phyloP scores from a whole-genome alignment of 2,329 filamentous ascomycete species.

The Scedosporium minutisporum region DNA sequence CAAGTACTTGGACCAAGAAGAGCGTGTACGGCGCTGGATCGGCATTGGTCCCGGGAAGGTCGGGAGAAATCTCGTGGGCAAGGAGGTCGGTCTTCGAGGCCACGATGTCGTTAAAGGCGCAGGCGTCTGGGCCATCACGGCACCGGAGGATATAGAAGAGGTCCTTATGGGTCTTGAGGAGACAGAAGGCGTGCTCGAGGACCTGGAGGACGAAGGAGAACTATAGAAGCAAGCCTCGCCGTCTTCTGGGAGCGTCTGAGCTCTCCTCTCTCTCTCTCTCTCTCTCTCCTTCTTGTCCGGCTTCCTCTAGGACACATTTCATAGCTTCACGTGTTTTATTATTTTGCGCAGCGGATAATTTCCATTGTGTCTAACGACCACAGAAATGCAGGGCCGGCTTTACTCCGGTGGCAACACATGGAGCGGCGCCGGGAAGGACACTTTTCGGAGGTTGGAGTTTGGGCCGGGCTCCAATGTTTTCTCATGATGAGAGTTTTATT shows the following conservation, averaged over 20 bases:
- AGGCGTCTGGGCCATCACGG: slow-evolving; percentile 85
- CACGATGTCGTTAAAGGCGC: slow-evolving; percentile 75
- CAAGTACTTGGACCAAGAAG: slow-evolving; percentile 75
- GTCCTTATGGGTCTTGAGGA: slow-evolving; percentile 56
- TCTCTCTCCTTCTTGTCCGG: not conserved
- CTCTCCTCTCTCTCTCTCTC: not conserved
- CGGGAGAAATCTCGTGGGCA: slow-evolving; percentile 84
- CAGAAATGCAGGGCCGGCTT: not conserved
- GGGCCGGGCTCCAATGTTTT: not conserved
- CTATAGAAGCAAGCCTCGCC: too few species aligned
- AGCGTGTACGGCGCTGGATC: slow-evolving; percentile 74
- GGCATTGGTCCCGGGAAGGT: slow-evolving; percentile 92
- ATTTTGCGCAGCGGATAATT: not conserved
- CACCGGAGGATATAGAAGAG: slow-evolving; percentile 66
- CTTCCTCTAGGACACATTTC: not conserved
- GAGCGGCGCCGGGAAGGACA: not conserved
- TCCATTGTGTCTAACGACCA: not conserved
- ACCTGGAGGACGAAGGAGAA: slow-evolving; percentile 27
- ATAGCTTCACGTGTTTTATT: not conserved
- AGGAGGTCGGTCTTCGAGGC: slow-evolving; percentile 81
- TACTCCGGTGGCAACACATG: not conserved
- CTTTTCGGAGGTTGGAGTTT: not conserved
- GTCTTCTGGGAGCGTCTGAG: not conserved
- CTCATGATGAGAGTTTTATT: not conserved
- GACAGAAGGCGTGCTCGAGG: slow-evolving; percentile 44